These are phyloP conservation scores for Chlorella vulgaris DNA, from an alignment of 139 green algal genomes.

Conservation along the genomic window DNA sequence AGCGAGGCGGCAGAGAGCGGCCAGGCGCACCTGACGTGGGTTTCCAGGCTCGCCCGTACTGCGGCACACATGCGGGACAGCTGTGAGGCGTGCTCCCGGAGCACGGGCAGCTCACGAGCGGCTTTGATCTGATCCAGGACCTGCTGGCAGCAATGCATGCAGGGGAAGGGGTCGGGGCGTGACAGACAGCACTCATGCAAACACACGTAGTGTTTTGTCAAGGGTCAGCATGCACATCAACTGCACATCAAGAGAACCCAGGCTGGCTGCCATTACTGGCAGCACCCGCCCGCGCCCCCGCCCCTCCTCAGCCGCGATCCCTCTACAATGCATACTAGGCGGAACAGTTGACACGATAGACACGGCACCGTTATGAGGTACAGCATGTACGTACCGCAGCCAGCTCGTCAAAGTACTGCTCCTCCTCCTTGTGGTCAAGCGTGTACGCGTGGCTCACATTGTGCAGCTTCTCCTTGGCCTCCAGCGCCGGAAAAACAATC, in stretches of 20 bases:
- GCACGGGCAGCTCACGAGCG: constrained; percentile 23
- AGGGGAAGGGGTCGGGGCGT: neutral
- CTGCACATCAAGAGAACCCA: too few species aligned
- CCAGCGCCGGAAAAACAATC: constrained; percentile 97
- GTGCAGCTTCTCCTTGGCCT: constrained; percentile 91
- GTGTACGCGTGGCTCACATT: constrained; percentile 97
- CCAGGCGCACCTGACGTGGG: constrained; percentile 66
- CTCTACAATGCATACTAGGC: too few species aligned
- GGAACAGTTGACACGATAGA: neutral
- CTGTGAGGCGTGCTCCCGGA: constrained; percentile 45
- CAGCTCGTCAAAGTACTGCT: constrained; percentile 84
- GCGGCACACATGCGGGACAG: constrained; percentile 83
- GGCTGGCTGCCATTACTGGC: too few species aligned
- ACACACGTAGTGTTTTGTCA: too few species aligned
- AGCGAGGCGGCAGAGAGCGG: neutral
- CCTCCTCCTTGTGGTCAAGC: constrained; percentile 96
- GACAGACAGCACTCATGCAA: neutral
- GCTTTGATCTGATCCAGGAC: constrained; percentile 43
- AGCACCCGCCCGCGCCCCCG: too few species aligned
- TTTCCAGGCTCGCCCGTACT: constrained; percentile 82
- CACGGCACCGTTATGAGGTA: too few species aligned
- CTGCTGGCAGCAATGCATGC: neutral
- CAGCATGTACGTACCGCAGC: constrained; percentile 35
- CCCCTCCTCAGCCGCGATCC: too few species aligned
- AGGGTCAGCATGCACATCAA: too few species aligned